Evolutionary conservation across 2,329 filamentous ascomycete species (phyloP).

Genomic region (Epichloe elymi): DNA sequence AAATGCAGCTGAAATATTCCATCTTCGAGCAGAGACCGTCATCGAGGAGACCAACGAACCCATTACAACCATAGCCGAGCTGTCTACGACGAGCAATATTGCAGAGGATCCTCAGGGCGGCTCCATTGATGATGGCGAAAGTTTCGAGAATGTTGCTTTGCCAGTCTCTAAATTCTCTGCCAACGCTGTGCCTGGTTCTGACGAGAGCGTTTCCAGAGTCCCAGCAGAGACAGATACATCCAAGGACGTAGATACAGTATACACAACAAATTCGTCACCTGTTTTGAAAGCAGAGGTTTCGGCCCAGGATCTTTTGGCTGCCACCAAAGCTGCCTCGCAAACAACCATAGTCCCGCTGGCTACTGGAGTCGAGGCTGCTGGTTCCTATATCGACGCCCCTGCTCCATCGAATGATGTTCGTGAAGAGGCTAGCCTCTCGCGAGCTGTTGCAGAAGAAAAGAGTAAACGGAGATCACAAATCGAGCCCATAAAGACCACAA

Average conservation of each 20-base stretch:
- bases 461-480: conserved; percentile 24
- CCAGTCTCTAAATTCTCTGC: conserved; percentile 10
- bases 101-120: not conserved
- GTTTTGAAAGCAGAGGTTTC: conserved; percentile 14
- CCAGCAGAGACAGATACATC: not conserved
- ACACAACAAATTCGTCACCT: conserved; percentile 6
- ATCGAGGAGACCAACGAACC: not conserved
- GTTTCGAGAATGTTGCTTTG: conserved; percentile 4
- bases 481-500: conserved; percentile 42
- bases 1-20: not conserved
- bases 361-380: not conserved
- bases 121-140: conserved; percentile 6
- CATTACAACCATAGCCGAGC: not conserved
- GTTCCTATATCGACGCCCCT: not conserved
- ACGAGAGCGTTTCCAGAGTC: not conserved
- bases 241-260: conserved; percentile 1
- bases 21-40: not conserved
- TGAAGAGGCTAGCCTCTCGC: conserved; percentile 13
- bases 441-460: conserved; percentile 14
- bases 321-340: conserved; percentile 9
- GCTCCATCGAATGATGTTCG: conserved; percentile 6
- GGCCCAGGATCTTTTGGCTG: conserved; percentile 15
- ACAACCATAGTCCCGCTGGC: conserved; percentile 1
- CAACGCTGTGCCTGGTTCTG: conserved; percentile 8
- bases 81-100: not conserved